Conservation (phyloP, 164 flowering plant species). For the Cinnamomum micranthum region DNA sequence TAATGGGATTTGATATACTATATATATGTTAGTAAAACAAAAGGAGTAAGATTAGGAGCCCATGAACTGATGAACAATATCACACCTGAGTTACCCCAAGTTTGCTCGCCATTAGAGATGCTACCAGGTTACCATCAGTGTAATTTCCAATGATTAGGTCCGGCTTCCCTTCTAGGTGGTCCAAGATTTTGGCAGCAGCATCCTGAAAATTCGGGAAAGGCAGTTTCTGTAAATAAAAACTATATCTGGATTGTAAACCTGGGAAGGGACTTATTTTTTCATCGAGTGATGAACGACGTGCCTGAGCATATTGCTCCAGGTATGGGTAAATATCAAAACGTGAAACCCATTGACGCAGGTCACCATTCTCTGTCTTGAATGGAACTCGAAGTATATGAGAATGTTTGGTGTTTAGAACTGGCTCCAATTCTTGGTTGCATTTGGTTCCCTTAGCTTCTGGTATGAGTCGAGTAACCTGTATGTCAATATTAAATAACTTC, state of each 20-base stretch:
- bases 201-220: constrained; percentile 37
- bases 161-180: constrained; percentile 78
- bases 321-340: constrained; percentile 93
- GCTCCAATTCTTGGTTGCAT: constrained; percentile 80
- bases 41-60: not conserved
- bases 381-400: constrained; percentile 86
- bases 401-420: constrained; percentile 61
- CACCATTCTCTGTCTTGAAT: constrained; percentile 61
- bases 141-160: constrained; percentile 92
- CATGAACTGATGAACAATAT: constrained; percentile 1
- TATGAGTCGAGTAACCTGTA: constrained; percentile 80
- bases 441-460: constrained; percentile 88
- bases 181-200: constrained; percentile 61
- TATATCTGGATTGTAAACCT: not conserved
- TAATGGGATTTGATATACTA: not conserved
- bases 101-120: constrained; percentile 80
- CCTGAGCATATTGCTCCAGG: constrained; percentile 82
- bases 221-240: not conserved
- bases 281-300: no score
- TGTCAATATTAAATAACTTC: not conserved
- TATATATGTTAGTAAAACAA: no score
- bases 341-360: constrained; percentile 81
- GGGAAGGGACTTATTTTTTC: not conserved
- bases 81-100: constrained; percentile 78
- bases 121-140: constrained; percentile 87